Conservation (phyloP, 148 eudicot species). For the Amaranthus cruentus region DNA sequence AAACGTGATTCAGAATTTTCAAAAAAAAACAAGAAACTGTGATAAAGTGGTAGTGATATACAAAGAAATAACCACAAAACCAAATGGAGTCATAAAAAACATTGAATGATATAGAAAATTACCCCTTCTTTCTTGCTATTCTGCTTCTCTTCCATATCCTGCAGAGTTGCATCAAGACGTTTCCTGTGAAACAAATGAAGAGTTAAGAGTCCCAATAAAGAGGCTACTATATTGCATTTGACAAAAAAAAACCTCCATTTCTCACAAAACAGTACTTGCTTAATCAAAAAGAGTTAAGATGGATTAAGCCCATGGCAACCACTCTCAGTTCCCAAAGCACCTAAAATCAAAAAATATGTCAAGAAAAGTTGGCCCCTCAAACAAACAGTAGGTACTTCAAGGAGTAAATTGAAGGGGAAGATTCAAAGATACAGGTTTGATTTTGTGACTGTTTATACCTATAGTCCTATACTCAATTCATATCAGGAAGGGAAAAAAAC, state of each 20-base stretch:
- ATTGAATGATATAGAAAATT: constrained; percentile 4
- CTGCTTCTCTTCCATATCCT: constrained; percentile 91
- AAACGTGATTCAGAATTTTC: neutral
- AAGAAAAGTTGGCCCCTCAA: no score
- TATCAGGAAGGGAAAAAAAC: no score
- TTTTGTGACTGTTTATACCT: no score
- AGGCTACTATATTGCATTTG: neutral
- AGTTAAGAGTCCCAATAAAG: neutral
- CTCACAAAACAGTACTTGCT: neutral
- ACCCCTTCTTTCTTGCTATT: constrained; percentile 95
- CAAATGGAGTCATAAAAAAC: neutral
- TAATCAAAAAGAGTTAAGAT: no score
- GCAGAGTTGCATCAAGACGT: constrained; percentile 82
- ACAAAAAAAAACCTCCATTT: neutral
- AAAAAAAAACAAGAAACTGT: neutral
- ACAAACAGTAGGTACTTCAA: no score
- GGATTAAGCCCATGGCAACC: no score
- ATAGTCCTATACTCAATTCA: no score
- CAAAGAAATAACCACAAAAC: neutral
- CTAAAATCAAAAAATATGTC: no score
- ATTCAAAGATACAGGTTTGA: no score
- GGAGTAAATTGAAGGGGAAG: no score
- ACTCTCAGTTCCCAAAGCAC: no score
- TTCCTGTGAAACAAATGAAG: constrained; percentile 44
- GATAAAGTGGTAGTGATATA: neutral